These are phyloP conservation scores for Mitosporidium daphniae DNA, from an alignment of 371 early-diverging fungal species.

Conservation along the genomic window DNA sequence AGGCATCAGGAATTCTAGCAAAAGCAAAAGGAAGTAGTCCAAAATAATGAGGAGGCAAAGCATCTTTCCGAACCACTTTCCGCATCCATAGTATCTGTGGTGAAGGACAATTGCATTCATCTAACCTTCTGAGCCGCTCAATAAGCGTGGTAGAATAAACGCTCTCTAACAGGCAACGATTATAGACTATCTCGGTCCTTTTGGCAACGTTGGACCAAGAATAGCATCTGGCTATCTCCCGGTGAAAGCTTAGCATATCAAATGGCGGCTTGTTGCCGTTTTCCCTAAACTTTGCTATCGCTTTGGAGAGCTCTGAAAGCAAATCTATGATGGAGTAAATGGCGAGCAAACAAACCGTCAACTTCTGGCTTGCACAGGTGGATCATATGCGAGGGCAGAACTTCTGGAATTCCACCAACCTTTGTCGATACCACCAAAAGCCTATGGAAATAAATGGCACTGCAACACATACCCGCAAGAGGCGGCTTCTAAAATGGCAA, in stretches of 20 bases:
- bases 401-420: conserved; percentile 94
- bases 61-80: conserved; percentile 54
- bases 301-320: conserved; percentile 22
- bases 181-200: conserved; percentile 31
- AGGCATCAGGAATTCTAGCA: conserved; percentile 48
- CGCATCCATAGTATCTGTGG: conserved; percentile 34
- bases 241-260: conserved; percentile 29
- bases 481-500: conserved; percentile 92
- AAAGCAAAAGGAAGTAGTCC: conserved; percentile 30
- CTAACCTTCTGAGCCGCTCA: conserved; percentile 21
- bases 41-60: conserved; percentile 48
- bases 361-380: conserved; percentile 55
- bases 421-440: conserved; percentile 78
- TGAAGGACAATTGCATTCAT: neutral
- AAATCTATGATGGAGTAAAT: conserved; percentile 13
- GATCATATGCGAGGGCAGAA: conserved; percentile 74
- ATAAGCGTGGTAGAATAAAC: conserved; percentile 31
- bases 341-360: conserved; percentile 16
- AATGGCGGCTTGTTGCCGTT: no score
- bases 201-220: conserved; percentile 71
- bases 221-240: conserved; percentile 53
- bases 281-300: conserved; percentile 24
- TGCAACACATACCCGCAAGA: conserved; percentile 29
- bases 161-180: conserved; percentile 12
- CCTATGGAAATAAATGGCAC: conserved; percentile 10